These are phyloP conservation scores for Ascoidea rubescens DNA, from an alignment of 805 yeast genomes.

Conservation along the genomic window DNA sequence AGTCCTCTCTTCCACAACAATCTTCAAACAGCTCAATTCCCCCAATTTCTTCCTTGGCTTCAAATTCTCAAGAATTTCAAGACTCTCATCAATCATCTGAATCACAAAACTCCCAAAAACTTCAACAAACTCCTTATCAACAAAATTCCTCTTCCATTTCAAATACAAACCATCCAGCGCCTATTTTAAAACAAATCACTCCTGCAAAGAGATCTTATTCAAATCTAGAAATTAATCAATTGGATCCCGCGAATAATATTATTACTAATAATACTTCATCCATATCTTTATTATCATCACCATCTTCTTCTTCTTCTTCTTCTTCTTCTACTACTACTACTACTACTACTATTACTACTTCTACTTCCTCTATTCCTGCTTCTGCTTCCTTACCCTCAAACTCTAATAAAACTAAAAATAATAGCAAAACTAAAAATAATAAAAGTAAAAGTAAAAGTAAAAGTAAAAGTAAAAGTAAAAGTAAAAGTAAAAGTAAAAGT, in stretches of 20 bases:
- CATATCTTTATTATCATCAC: neutral
- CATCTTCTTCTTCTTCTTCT: neutral
- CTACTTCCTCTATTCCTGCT: neutral
- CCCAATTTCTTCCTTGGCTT: neutral
- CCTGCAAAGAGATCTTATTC: too few species aligned
- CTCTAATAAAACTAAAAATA: too few species aligned
- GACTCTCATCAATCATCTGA: too few species aligned
- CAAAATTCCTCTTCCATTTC: neutral
- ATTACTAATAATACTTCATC: neutral
- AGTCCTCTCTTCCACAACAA: too few species aligned
- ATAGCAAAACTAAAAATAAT: neutral
- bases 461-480: too few species aligned
- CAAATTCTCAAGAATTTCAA: neutral
- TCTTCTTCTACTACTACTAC: too few species aligned
- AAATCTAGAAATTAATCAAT: too few species aligned
- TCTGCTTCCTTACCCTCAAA: neutral
- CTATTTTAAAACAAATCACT: neutral
- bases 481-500: neutral
- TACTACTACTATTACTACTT: neutral
- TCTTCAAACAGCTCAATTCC: too few species aligned
- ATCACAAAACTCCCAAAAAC: too few species aligned
- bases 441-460: neutral
- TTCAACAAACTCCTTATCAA: too few species aligned
- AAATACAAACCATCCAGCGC: neutral
- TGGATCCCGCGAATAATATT: too few species aligned